Conservation (phyloP, 164 flowering plant genomes). For the Umbilicus rupestris region DNA sequence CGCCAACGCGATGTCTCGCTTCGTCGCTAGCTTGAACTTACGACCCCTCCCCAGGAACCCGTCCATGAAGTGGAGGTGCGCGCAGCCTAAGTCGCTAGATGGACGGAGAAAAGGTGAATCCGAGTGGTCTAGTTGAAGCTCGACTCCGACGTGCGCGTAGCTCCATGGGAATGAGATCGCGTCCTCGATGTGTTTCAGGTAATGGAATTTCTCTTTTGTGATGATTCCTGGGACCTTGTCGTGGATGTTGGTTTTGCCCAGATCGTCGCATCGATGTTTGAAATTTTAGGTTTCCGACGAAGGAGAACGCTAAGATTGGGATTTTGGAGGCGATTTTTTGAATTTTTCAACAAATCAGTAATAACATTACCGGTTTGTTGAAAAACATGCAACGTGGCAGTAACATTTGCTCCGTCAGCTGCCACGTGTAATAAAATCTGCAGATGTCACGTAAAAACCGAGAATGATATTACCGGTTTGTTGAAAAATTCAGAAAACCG, state of each 20-base stretch:
- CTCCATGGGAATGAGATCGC: slow-evolving; percentile 59
- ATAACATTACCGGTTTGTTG: no score
- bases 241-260: slow-evolving; percentile 53
- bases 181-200: slow-evolving; percentile 41
- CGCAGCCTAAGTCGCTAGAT: slow-evolving; percentile 25
- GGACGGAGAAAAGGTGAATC: slow-evolving; percentile 40
- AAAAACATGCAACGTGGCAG: no score
- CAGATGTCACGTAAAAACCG: no score
- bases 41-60: slow-evolving; percentile 50
- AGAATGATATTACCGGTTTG: no score
- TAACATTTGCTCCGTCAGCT: no score
- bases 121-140: slow-evolving; percentile 45
- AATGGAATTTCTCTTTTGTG: slow-evolving; percentile 46
- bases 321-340: slow-evolving; percentile 10
- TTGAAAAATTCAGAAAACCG: no score
- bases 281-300: slow-evolving; percentile 61
- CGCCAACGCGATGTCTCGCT: slow-evolving; percentile 56
- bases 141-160: slow-evolving; percentile 72
- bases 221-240: slow-evolving; percentile 78
- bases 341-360: no score
- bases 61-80: slow-evolving; percentile 47
- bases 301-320: slow-evolving; percentile 57
- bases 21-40: slow-evolving; percentile 26
- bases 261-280: slow-evolving; percentile 55
- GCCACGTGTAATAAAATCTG: no score